Base-by-base conservation (phyloP, 805 yeast genomes). In the Pichia manshurica region DNA sequence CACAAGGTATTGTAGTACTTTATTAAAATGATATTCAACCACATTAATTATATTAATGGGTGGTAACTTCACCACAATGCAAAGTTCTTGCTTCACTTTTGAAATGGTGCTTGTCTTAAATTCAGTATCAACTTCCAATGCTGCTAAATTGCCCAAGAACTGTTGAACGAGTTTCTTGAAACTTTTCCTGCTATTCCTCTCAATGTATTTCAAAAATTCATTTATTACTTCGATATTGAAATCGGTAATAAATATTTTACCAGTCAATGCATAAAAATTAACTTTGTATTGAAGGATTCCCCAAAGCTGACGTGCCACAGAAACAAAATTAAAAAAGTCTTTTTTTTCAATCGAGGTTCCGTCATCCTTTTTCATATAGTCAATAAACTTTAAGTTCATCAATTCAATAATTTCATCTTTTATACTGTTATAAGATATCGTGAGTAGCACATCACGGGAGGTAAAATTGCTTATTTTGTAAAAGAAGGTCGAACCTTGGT, bases 401-500 rank as follows among this genome's bases (percentile, higher is more conserved):
- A 62, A 46, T 16, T 52, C 45, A 4, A 56, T 48, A 36, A 78
- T 70, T 52, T 82, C 87, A 16, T 68, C 67, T 17, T 62, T 58
- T 2, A 81, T 55, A 44, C 72, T 72, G 28, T 77, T 66, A 55
- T 77, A 82, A 6, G 60, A 55, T 25, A 81, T 69, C 2, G 53
- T 56, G 44, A 82, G 61, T 12, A 65, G 65, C 44, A 81, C 64
- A 12, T 64, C 56, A 33, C 75, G 78, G 46, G 53, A 57, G 12
- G 47, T 53, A 42, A 62, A 35, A 47, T 59, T 40, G 33, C 64
- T 59, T n/a, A 85, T 71, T 46, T 73, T 70, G 64, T 77, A 87
- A 49, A 83, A 78, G 41, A 73, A 75, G 3, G 78, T 74, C 0
- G 81, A 79, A 0, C 88, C 84, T 51, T 85, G 90, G n/a, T 82